Percentiles rank a stretch among this genome's conserved stretches.
Conservation (phyloP, 768 basidiomycete genomes). For the Mycena albidolilacea region DNA sequence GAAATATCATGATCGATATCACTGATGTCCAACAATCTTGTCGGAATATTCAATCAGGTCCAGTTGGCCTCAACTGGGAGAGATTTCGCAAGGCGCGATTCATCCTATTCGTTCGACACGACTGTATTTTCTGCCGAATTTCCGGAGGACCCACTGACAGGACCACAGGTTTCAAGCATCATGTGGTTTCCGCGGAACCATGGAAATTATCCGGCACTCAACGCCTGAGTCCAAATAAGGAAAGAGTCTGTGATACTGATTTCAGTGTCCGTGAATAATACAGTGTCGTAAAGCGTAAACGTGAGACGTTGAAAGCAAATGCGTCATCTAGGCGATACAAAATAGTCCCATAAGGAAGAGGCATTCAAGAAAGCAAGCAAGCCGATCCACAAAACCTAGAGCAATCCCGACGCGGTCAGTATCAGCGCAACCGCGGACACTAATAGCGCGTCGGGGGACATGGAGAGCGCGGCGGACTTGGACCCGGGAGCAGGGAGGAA, state of each 20-base stretch:
- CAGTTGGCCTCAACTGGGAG: no score
- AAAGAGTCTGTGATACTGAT: neutral
- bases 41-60: no score
- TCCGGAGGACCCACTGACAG: no score
- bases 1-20: no score
- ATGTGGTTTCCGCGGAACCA: neutral
- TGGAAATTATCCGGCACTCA: neutral
- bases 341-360: conserved; percentile 25
- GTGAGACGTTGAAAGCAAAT: neutral
- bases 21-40: no score
- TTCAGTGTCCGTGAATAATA: conserved; percentile 6
- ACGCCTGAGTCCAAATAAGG: conserved; percentile 4
- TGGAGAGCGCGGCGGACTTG: conserved; percentile 50
- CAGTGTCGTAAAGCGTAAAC: neutral
- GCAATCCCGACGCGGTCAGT: conserved; percentile 29
- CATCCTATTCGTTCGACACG: no score
- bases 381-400: neutral
- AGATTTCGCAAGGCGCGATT: no score
- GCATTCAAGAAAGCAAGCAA: neutral
- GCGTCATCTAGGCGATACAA: conserved; percentile 27
- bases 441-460: conserved; percentile 45
- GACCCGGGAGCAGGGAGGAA: conserved; percentile 76
- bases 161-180: no score
- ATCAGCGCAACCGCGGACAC: conserved; percentile 40
- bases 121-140: no score